Percentiles rank a stretch among this genome's conserved stretches.
These are phyloP conservation scores for Alternaria burnsii DNA, from an alignment of 2,329 filamentous ascomycete genomes.

Conservation along the genomic window DNA sequence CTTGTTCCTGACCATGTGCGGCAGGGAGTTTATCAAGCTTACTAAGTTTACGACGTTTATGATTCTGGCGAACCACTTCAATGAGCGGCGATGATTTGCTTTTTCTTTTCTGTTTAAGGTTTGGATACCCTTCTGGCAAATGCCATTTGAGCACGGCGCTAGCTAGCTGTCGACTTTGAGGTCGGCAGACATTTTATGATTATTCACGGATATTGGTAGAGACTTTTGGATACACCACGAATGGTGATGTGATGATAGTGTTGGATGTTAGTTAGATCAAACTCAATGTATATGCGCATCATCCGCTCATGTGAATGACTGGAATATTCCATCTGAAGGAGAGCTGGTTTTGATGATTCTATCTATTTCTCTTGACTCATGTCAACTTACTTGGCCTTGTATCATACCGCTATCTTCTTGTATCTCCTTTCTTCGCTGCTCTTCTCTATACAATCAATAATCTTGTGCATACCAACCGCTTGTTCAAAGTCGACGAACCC, in stretches of 20 bases:
- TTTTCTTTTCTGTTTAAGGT: constrained; percentile 10
- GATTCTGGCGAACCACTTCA: constrained; percentile 15
- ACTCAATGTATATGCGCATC: constrained; percentile 19
- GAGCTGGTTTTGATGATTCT: neutral
- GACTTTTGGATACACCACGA: neutral
- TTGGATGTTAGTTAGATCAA: constrained; percentile 12
- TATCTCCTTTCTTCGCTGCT: neutral
- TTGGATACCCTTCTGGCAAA: constrained; percentile 26
- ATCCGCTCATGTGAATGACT: neutral
- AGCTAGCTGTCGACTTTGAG: constrained; percentile 6
- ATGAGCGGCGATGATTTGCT: neutral
- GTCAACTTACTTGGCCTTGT: neutral
- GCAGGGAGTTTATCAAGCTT: constrained; percentile 16
- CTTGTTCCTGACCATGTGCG: constrained; percentile 24
- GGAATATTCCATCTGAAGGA: neutral
- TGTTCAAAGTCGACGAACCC: neutral
- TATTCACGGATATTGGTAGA: neutral
- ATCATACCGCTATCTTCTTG: neutral
- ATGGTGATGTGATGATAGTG: neutral
- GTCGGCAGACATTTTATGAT: constrained; percentile 5
- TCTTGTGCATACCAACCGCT: neutral
- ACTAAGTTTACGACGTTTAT: constrained; percentile 17
- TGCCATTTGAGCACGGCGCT: constrained; percentile 8
- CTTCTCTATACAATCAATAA: neutral
- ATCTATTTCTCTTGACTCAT: no score